Conservation (phyloP, 192 early-diverging fungal genomes). For the Coemansia erecta region DNA sequence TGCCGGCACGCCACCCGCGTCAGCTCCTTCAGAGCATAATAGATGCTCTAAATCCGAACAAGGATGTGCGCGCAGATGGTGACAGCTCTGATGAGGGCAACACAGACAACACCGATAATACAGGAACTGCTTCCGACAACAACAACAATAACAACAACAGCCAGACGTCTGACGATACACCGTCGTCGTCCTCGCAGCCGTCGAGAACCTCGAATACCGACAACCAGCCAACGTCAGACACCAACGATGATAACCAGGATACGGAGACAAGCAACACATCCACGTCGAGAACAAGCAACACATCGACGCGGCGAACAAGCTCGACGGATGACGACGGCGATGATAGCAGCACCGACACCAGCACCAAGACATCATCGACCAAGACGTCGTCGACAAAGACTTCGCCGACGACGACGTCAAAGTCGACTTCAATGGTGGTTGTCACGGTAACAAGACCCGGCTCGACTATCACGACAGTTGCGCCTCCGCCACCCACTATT, state of each 20-base stretch:
- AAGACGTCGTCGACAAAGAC: background rate
- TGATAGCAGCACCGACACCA: background rate
- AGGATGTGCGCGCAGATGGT: conserved; percentile 1
- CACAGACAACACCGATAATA: background rate
- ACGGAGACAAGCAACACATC: background rate
- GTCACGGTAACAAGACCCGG: conserved; percentile 41
- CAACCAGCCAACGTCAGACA: background rate
- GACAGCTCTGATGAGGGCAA: conserved; percentile 7
- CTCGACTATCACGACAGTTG: conserved; percentile 21
- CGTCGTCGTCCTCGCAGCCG: conserved; percentile 3
- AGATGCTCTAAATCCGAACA: conserved; percentile 6
- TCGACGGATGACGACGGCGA: background rate
- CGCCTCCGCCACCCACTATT: conserved; percentile 32
- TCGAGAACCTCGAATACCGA: conserved; percentile 4
- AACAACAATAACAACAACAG: background rate
- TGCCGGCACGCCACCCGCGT: conserved; percentile 14
- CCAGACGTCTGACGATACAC: background rate
- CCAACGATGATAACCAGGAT: background rate
- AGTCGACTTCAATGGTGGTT: conserved; percentile 14
- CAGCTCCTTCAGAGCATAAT: conserved; percentile 17
- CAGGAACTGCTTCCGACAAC: background rate
- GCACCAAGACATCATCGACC: background rate
- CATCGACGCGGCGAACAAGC: background rate
- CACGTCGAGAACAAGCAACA: background rate
- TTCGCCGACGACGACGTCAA: background rate